Evolutionary conservation across 164 flowering plant genomes (phyloP), one percentile per base, ranked within the genome.

Genomic region (Dillenia turbinata): DNA sequence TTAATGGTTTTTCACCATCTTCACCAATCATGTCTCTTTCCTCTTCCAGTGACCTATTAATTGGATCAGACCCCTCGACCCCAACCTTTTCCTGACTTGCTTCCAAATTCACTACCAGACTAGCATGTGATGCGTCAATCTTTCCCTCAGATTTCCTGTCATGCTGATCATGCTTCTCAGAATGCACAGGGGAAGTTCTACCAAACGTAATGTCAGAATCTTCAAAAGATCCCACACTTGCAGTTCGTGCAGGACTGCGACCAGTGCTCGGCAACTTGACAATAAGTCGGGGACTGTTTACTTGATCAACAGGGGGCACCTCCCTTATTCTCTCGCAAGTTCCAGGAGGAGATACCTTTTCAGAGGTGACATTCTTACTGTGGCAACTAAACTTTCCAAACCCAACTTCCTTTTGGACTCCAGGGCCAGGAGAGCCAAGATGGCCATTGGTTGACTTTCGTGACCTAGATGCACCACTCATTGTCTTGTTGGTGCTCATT

Each of bases 261-360:
- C 62, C 74, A 63, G 78, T 75, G 59, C 83, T 88, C 62, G 96
- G 83, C 53, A 94, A 76, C 77, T 81, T 83, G 22, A 94, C 96
- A 65, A 94, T 88, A 47, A 94, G 69, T 63, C 83, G 82, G 51
- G 79, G 91, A 67, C 62, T 79, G 74, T 72, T 86, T 5, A 77
- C 90, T 62, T 26, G 33, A 26, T 62, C 84, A 33, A 53, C 57
- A 57, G 49, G 22, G 13, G 82, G 69, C 48, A 64, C 60, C 67
- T 91, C 96, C 62, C 12, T 26, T 45, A 62, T 24, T 49, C 70
- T 90, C 58, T 88, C 93, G 64, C 59, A 40, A n/a, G 75, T 63
- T 58, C 78, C 78, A 61, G 90, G 63, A 10, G 63, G 86, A 6
- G 85, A 71, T 47, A 68, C 17, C 67, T 85, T 90, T 12, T 89